phyloP scores from a whole-genome alignment of 2,329 filamentous ascomycete species.

The Didymosphaeria variabile region DNA sequence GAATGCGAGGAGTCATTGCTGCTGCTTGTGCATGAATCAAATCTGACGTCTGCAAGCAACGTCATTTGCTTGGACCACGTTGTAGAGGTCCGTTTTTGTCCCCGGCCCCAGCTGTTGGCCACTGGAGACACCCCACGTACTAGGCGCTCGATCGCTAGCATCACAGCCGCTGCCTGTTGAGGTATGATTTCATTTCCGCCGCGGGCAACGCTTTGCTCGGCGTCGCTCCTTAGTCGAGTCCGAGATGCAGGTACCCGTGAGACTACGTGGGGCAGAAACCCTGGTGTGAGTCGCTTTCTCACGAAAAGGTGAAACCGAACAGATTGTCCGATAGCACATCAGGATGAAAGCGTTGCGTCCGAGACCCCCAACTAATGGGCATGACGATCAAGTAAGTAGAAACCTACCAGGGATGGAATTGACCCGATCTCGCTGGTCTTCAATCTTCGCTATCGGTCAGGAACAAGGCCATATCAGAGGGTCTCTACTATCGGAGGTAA shows the following conservation, averaged over 20 bases:
- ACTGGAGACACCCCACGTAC: neutral
- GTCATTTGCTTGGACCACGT: neutral
- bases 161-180: neutral
- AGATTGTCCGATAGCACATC: conserved; percentile 8
- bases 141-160: neutral
- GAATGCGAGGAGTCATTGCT: neutral
- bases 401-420: no score
- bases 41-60: neutral
- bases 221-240: conserved; percentile 1
- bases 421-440: no score
- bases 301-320: neutral
- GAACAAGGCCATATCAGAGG: no score
- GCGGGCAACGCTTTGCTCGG: neutral
- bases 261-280: neutral
- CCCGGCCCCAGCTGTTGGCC: conserved; percentile 2
- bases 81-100: neutral
- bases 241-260: conserved; percentile 13
- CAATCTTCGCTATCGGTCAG: no score
- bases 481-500: no score
- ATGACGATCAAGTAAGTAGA: neutral
- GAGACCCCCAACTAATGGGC: neutral
- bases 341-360: neutral
- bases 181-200: neutral
- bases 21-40: neutral
- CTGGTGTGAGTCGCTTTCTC: neutral